Conservation (phyloP, 306 rosid genomes). For the Cicer arietinum region DNA sequence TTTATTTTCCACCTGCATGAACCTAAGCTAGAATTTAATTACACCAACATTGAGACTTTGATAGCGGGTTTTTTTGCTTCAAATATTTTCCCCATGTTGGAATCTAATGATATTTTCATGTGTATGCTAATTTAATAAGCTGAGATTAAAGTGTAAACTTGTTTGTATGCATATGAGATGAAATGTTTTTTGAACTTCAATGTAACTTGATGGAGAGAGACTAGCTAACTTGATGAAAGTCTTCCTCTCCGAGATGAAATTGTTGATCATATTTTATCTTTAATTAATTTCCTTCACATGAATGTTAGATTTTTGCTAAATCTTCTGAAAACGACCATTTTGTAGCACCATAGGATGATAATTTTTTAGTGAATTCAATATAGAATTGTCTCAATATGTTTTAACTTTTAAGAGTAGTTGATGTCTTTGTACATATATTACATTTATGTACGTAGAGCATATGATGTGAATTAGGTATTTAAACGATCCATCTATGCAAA, state of each 20-base stretch:
- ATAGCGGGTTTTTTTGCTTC: too few species aligned
- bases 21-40: background rate
- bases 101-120: background rate
- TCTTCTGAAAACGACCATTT: constrained; percentile 2
- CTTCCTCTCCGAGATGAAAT: background rate
- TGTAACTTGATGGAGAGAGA: background rate
- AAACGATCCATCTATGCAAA: background rate
- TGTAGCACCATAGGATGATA: background rate
- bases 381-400: background rate
- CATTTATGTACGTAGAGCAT: background rate
- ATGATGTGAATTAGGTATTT: constrained; percentile 10
- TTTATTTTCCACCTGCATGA: background rate
- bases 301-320: background rate
- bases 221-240: background rate
- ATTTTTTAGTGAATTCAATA: background rate
- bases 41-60: constrained; percentile 9
- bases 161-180: background rate
- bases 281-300: background rate
- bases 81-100: too few species aligned
- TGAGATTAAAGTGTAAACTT: background rate
- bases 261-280: background rate
- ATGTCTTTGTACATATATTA: background rate
- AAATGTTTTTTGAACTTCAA: background rate
- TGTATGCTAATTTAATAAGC: constrained; percentile 12
- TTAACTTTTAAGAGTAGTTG: background rate